phyloP scores from a whole-genome alignment of 805 yeast genomes.

The Metschnikowia gruessii region DNA sequence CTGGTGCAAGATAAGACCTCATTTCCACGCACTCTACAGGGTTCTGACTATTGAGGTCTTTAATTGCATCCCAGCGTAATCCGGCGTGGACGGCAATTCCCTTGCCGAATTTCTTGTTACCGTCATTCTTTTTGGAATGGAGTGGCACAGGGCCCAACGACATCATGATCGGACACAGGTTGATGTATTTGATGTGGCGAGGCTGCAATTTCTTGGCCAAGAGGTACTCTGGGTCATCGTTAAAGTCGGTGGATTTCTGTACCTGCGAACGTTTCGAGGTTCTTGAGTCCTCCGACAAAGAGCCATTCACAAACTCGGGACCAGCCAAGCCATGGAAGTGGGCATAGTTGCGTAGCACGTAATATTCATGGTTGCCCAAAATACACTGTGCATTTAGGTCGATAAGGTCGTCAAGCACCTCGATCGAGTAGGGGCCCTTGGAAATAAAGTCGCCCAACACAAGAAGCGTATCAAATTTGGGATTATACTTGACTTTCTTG shows the following conservation, averaged over 20 bases:
- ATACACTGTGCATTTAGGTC: constrained; percentile 64
- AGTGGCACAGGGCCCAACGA: constrained; percentile 60
- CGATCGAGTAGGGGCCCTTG: constrained; percentile 76
- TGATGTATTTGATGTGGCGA: constrained; percentile 57
- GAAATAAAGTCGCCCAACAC: constrained; percentile 82
- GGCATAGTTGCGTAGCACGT: constrained; percentile 62
- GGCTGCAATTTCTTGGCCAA: constrained; percentile 56
- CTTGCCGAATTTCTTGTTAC: constrained; percentile 28
- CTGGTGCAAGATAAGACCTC: constrained; percentile 65
- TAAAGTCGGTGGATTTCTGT: constrained; percentile 19
- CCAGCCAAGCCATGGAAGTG: constrained; percentile 49
- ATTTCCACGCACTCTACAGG: constrained; percentile 65
- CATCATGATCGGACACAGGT: constrained; percentile 62
- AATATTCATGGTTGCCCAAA: constrained; percentile 86
- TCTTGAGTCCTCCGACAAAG: background rate
- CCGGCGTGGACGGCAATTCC: constrained; percentile 84
- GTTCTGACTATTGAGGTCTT: constrained; percentile 50
- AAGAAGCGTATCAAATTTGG: constrained; percentile 54
- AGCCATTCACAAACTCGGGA: constrained; percentile 25
- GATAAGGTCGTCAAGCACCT: constrained; percentile 57
- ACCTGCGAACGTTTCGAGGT: background rate
- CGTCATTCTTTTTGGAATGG: constrained; percentile 23
- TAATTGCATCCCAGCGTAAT: constrained; percentile 57
- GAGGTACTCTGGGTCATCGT: constrained; percentile 36
- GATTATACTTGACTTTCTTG: constrained; percentile 45